These are phyloP conservation scores for Leccinum disarticulatum DNA, from an alignment of 768 basidiomycete genomes.

Conservation along the genomic window DNA sequence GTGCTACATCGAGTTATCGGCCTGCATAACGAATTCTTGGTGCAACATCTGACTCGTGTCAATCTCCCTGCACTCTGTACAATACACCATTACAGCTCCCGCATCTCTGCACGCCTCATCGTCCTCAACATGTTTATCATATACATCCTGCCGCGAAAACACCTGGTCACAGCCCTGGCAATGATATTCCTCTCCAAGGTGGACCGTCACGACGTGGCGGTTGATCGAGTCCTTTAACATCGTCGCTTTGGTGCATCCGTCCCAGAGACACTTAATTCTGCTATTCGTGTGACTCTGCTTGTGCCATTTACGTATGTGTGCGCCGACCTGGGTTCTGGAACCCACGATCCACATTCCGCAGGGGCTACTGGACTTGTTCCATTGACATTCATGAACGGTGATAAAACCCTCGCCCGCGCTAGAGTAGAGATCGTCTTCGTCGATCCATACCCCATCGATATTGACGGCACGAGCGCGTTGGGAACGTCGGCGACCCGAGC, in stretches of 20 bases:
- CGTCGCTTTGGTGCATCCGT: not conserved
- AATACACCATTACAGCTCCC: not conserved
- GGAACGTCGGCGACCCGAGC: not conserved
- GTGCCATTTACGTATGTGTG: slow-evolving; percentile 7
- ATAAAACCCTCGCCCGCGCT: not conserved
- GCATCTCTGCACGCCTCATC: not conserved
- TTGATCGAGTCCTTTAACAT: not conserved
- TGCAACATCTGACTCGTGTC: too few species aligned
- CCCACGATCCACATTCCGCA: slow-evolving; percentile 8
- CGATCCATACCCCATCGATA: not conserved
- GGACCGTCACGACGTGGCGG: slow-evolving; percentile 5
- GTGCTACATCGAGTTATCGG: not conserved
- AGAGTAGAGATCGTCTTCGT: slow-evolving; percentile 2
- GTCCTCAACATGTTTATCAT: not conserved
- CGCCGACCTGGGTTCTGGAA: not conserved
- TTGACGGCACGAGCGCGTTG: not conserved
- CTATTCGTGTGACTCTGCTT: not conserved
- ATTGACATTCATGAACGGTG: slow-evolving; percentile 4
- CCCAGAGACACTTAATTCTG: not conserved
- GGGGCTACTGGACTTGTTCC: not conserved
- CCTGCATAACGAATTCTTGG: not conserved
- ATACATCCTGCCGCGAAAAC: slow-evolving; percentile 7
- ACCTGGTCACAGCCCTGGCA: not conserved
- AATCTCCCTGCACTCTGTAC: not conserved
- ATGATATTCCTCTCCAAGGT: not conserved